A percentile compares a stretch with the other conserved stretches of the same genome.
phyloP scores from a whole-genome alignment of 2,329 filamentous ascomycete species.

The Alternaria ventricosa region DNA sequence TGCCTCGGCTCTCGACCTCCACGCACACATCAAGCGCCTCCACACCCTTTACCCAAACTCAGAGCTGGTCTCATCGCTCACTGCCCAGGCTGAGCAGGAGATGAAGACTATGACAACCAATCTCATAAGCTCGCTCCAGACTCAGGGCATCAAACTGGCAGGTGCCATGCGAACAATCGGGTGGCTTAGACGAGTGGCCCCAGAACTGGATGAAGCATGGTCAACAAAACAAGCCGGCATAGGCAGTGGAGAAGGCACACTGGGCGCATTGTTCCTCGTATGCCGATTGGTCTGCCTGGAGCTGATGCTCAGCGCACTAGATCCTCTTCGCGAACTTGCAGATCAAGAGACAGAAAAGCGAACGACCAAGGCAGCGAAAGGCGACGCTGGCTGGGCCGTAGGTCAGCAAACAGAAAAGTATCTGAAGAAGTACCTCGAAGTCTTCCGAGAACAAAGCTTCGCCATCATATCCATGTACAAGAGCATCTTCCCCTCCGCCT shows the following conservation, averaged over 20 bases:
- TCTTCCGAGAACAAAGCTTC: constrained; percentile 97
- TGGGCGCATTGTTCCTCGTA: constrained; percentile 85
- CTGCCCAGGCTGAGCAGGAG: constrained; percentile 78
- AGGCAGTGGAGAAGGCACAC: constrained; percentile 64
- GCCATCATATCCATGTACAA: constrained; percentile 93
- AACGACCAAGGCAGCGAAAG: constrained; percentile 30
- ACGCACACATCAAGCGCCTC: constrained; percentile 89
- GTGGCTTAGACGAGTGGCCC: constrained; percentile 86
- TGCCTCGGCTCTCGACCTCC: constrained; percentile 86
- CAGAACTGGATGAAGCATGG: constrained; percentile 69
- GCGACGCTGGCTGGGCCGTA: constrained; percentile 64
- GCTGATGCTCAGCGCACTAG: constrained; percentile 79
- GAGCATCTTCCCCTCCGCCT: constrained; percentile 77
- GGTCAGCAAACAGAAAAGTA: constrained; percentile 95
- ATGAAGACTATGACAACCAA: constrained; percentile 90
- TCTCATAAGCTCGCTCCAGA: constrained; percentile 77
- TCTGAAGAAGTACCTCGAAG: constrained; percentile 93
- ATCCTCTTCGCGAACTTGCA: constrained; percentile 84
- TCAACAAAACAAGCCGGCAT: constrained; percentile 37
- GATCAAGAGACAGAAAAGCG: constrained; percentile 76
- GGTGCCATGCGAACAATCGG: constrained; percentile 89
- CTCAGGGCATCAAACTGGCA: constrained; percentile 82
- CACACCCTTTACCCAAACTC: constrained; percentile 83
- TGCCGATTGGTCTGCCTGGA: constrained; percentile 83
- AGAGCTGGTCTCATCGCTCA: constrained; percentile 73